Conservation (phyloP, 169 alveolate genomes). For the Eimeria falciformis region DNA sequence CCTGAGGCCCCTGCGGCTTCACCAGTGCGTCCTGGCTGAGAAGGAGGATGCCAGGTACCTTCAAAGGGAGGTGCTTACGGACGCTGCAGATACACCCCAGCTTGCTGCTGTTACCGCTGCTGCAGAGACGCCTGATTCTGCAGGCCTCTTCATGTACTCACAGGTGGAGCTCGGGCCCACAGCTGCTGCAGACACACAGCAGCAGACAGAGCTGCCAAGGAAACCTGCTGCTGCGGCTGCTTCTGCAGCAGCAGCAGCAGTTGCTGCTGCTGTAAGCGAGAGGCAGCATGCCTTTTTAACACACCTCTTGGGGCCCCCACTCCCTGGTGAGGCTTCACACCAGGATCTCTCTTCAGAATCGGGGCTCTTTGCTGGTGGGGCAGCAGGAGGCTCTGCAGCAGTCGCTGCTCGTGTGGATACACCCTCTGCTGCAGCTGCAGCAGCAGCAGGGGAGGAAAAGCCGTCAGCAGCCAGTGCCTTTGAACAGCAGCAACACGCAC, state of each 20-base stretch:
- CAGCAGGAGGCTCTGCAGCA: neutral
- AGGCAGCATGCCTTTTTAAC: conserved; percentile 49
- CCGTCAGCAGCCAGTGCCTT: neutral
- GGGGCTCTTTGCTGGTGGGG: conserved; percentile 23
- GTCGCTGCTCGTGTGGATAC: neutral
- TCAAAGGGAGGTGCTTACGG: conserved; percentile 42
- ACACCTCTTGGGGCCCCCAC: neutral
- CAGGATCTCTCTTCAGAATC: neutral
- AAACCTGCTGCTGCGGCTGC: neutral
- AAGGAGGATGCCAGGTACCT: conserved; percentile 77
- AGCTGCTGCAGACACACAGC: neutral
- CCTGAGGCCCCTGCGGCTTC: conserved; percentile 80
- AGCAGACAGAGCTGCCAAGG: neutral
- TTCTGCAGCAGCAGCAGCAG: conserved; percentile 32
- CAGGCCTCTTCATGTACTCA: no score
- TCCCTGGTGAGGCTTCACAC: neutral
- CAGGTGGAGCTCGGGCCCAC: no score
- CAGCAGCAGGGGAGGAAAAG: conserved; percentile 30
- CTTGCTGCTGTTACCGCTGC: conserved; percentile 4
- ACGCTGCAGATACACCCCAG: conserved; percentile 15
- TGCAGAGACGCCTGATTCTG: no score
- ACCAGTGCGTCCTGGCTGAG: conserved; percentile 84
- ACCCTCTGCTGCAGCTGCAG: conserved; percentile 9
- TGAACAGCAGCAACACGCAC: conserved; percentile 39
- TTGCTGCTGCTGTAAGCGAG: conserved; percentile 54